Percentiles rank a stretch among this genome's conserved stretches.
Evolutionary conservation across 495 filamentous ascomycete genomes (phyloP).

Genomic region (Penicillium dipodomyicola): DNA sequence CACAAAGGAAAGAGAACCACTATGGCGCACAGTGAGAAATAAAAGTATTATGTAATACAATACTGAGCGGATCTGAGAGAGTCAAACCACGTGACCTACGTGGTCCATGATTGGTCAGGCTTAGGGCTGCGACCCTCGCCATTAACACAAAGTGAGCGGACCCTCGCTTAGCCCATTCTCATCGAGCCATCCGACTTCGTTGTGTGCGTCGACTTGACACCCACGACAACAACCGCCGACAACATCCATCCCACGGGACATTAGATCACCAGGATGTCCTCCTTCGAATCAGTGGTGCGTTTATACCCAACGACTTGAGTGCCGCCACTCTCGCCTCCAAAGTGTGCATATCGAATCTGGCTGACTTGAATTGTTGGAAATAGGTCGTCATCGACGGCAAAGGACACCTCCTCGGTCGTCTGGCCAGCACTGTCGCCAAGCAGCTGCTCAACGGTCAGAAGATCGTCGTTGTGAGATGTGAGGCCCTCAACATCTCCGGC

Average conservation of each 20-base stretch:
- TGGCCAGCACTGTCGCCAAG: slow-evolving; percentile 98
- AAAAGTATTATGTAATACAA: slow-evolving; percentile 7
- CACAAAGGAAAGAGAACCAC: not conserved
- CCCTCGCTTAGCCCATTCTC: slow-evolving; percentile 42
- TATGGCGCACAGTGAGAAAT: slow-evolving; percentile 12
- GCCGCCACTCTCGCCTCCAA: slow-evolving; percentile 11
- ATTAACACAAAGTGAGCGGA: slow-evolving; percentile 36
- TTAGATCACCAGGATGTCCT: slow-evolving; percentile 81
- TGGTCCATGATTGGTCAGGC: slow-evolving; percentile 20
- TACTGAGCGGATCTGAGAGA: not conserved
- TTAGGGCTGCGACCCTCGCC: slow-evolving; percentile 47
- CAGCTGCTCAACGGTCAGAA: slow-evolving; percentile 99
- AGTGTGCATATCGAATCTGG: slow-evolving; percentile 16
- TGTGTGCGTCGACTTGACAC: slow-evolving; percentile 48
- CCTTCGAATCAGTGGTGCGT: slow-evolving; percentile 96
- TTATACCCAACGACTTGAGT: slow-evolving; percentile 17
- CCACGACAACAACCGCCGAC: slow-evolving; percentile 53
- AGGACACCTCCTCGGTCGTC: slow-evolving; percentile 98
- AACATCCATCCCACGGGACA: slow-evolving; percentile 46
- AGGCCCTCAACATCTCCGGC: slow-evolving; percentile 99
- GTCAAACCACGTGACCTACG: slow-evolving; percentile 23
- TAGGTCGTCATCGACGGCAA: slow-evolving; percentile 99
- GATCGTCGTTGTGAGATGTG: slow-evolving; percentile 98
- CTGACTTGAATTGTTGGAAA: slow-evolving; percentile 35
- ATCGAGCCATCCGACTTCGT: slow-evolving; percentile 47